Conservation (phyloP, 202 grass and related monocot genomes). For the Musa balbisiana region DNA sequence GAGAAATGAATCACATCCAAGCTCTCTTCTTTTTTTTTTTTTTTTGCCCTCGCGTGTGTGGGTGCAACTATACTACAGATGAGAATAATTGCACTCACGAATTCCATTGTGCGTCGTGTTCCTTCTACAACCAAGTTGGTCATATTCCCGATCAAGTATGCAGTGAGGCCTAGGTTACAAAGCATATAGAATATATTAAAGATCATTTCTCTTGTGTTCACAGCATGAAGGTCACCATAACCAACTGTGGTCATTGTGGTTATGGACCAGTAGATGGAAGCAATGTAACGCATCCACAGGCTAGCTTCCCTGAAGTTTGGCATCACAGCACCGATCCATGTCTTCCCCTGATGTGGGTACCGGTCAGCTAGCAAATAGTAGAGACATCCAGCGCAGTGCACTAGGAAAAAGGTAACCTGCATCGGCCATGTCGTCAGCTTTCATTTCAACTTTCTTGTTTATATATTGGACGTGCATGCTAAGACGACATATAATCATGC, state of each 20-base stretch:
- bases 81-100: slow-evolving; percentile 35
- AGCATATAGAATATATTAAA: slow-evolving; percentile 99
- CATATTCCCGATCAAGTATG: slow-evolving; percentile 97
- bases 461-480: no score
- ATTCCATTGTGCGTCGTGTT: slow-evolving; percentile 94
- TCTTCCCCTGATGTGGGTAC: slow-evolving; percentile 69
- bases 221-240: slow-evolving; percentile 88
- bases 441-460: neutral
- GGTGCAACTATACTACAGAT: neutral
- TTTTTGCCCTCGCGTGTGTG: neutral
- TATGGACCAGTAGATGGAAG: slow-evolving; percentile 89
- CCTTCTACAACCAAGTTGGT: slow-evolving; percentile 98
- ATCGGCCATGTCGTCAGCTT: neutral
- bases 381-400: slow-evolving; percentile 79
- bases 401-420: slow-evolving; percentile 87
- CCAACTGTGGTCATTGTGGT: slow-evolving; percentile 99
- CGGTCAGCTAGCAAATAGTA: slow-evolving; percentile 80
- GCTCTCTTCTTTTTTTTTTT: no score
- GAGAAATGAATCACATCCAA: no score
- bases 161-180: slow-evolving; percentile 80
- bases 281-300: slow-evolving; percentile 85
- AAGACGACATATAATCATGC: no score
- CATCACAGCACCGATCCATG: slow-evolving; percentile 82
- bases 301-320: slow-evolving; percentile 83
- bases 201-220: slow-evolving; percentile 90